Conservation (phyloP, 345 rosid genomes). For the Eutrema japonicum region DNA sequence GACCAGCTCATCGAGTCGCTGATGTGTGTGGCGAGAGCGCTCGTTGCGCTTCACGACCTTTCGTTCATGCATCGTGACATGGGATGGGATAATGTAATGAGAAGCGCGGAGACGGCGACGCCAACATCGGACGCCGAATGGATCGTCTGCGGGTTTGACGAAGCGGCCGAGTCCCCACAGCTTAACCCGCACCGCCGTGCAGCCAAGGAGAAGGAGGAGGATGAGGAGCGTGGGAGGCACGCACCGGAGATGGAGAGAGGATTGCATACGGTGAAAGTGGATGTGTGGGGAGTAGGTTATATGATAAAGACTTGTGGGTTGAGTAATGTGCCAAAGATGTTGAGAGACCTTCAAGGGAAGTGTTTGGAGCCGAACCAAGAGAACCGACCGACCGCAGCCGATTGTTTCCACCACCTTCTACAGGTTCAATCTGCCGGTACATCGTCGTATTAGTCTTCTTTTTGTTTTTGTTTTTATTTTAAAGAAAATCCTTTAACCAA, state of each 20-base stretch:
- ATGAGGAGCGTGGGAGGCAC: constrained; percentile 60
- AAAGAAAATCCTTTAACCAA: too few relatives aligned
- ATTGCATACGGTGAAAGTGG: constrained; percentile 90
- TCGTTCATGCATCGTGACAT: constrained; percentile 95
- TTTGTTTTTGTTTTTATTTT: background rate
- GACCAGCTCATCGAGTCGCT: constrained; percentile 85
- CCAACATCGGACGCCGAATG: constrained; percentile 67
- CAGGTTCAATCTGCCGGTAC: constrained; percentile 73
- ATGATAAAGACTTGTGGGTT: constrained; percentile 82
- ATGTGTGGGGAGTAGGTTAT: constrained; percentile 93
- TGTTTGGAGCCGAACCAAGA: constrained; percentile 93
- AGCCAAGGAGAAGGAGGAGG: constrained; percentile 13
- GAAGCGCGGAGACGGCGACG: constrained; percentile 16
- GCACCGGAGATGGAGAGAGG: constrained; percentile 97
- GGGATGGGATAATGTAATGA: constrained; percentile 85
- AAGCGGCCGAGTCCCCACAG: constrained; percentile 81
- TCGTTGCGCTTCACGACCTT: constrained; percentile 87
- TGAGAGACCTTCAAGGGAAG: constrained; percentile 78
- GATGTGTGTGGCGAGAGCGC: constrained; percentile 80
- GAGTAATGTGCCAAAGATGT: constrained; percentile 63
- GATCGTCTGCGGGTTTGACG: constrained; percentile 84
- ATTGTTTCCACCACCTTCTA: constrained; percentile 89
- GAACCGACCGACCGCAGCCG: constrained; percentile 92
- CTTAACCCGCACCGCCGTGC: constrained; percentile 55
- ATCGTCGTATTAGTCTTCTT: constrained; percentile 27